Conservation (phyloP, 2,329 filamentous ascomycete species). For the Neofusicoccum parvum region DNA sequence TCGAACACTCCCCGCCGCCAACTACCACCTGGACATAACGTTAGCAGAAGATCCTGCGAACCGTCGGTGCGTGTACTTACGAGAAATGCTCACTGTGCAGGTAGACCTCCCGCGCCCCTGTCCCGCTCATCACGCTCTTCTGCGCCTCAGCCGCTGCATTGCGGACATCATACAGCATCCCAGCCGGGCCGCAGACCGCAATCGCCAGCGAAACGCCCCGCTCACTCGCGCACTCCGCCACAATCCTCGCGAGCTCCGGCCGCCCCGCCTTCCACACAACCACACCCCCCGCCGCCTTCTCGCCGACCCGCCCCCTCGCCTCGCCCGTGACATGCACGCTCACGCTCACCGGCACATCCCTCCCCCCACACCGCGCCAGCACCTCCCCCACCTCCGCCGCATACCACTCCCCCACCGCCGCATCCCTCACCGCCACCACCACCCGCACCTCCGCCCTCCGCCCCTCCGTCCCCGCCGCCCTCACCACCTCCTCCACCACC, state of each 20-base stretch:
- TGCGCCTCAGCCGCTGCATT: conserved; percentile 24
- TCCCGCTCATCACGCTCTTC: not conserved
- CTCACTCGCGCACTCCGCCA: not conserved
- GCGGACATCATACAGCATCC: conserved; percentile 22
- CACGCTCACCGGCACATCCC: not conserved
- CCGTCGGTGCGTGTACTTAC: conserved; percentile 9
- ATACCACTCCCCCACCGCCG: conserved; percentile 19
- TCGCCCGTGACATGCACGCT: conserved; percentile 17
- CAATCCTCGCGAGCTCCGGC: conserved; percentile 2
- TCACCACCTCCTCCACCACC: conserved; percentile 47
- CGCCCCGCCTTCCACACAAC: not conserved
- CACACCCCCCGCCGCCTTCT: not conserved
- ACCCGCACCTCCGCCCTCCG: not conserved
- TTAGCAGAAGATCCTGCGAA: too few relatives aligned
- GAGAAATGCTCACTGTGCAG: conserved; percentile 24
- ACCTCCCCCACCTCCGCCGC: conserved; percentile 14
- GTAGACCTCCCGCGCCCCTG: conserved; percentile 21
- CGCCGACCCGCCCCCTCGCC: not conserved
- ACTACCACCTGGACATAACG: too few relatives aligned
- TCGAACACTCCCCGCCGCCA: too few relatives aligned
- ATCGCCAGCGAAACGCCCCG: conserved; percentile 5
- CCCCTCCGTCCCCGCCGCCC: not conserved
- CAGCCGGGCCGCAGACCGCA: conserved; percentile 21
- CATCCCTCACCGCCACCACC: too few relatives aligned
- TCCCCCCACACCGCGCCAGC: not conserved